Conservation (phyloP, 1,284 basidiomycete genomes). For the Cutaneotrichosporon cyanovorans region DNA sequence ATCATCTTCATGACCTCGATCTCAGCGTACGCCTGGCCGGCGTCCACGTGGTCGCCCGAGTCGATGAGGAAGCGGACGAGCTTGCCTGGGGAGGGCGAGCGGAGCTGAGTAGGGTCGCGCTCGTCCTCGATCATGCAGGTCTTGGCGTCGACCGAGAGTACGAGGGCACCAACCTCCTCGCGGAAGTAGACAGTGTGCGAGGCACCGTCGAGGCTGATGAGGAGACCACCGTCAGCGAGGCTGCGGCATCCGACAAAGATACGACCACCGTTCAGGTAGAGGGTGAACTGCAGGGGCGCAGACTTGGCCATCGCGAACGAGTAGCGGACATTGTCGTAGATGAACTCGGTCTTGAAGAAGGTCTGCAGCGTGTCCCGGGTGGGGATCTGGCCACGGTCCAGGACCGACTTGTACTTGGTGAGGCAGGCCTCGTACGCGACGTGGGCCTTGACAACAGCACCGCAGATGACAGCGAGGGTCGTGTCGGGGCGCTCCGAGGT, state of each 20-base stretch:
- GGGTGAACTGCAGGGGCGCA: conserved; percentile 78
- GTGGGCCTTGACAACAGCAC: conserved; percentile 94
- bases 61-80: conserved; percentile 91
- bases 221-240: conserved; percentile 88
- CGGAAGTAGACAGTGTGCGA: conserved; percentile 98
- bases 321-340: conserved; percentile 93
- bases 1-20: conserved; percentile 99
- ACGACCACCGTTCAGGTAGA: conserved; percentile 91
- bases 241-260: conserved; percentile 83
- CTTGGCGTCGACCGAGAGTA: conserved; percentile 92
- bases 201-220: conserved; percentile 83
- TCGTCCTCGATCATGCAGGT: conserved; percentile 99
- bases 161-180: conserved; percentile 91
- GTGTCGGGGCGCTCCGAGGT: conserved; percentile 93
- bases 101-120: conserved; percentile 95
- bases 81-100: conserved; percentile 95
- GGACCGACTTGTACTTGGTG: conserved; percentile 86
- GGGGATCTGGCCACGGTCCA: conserved; percentile 95
- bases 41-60: conserved; percentile 91
- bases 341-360: conserved; percentile 94
- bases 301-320: conserved; percentile 93
- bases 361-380: conserved; percentile 91
- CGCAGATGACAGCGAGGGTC: conserved; percentile 88
- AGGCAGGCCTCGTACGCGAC: conserved; percentile 82
- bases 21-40: conserved; percentile 95